Evolutionary conservation across 495 filamentous ascomycete genomes (phyloP).

Genomic region (Tuber aestivum): DNA sequence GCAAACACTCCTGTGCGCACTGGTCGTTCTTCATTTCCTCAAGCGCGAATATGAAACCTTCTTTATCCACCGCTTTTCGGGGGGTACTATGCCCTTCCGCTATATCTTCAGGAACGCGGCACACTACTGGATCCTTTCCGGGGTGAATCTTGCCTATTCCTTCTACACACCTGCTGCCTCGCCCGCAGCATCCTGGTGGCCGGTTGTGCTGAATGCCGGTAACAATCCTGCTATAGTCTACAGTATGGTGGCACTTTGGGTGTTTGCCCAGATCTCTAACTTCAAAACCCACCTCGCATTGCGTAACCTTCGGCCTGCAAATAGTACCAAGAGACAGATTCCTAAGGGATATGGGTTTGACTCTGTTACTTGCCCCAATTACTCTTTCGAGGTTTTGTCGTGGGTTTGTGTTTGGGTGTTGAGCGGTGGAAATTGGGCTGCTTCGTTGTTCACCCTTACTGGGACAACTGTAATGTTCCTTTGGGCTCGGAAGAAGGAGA

Average conservation of each 20-base stretch:
- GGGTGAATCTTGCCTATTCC: slow-evolving; percentile 75
- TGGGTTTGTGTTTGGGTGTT: slow-evolving; percentile 75
- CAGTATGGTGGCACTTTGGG: slow-evolving; percentile 61
- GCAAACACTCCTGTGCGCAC: slow-evolving; percentile 64
- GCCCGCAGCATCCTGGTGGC: slow-evolving; percentile 39
- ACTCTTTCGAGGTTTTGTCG: slow-evolving; percentile 81
- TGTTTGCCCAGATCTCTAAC: slow-evolving; percentile 72
- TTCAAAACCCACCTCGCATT: slow-evolving; percentile 70
- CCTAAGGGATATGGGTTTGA: slow-evolving; percentile 79
- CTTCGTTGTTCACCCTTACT: slow-evolving; percentile 62
- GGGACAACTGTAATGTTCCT: slow-evolving; percentile 67
- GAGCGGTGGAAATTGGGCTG: slow-evolving; percentile 67
- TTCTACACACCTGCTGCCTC: slow-evolving; percentile 66
- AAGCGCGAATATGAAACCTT: slow-evolving; percentile 94
- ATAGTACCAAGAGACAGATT: slow-evolving; percentile 79
- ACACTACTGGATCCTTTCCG: slow-evolving; percentile 84
- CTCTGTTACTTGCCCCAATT: slow-evolving; percentile 91
- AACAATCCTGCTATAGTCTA: slow-evolving; percentile 52
- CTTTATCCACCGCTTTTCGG: slow-evolving; percentile 92
- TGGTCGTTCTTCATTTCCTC: slow-evolving; percentile 76
- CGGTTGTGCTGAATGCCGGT: slow-evolving; percentile 21
- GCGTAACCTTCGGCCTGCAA: slow-evolving; percentile 65
- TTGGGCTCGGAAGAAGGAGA: slow-evolving; percentile 93
- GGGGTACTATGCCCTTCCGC: slow-evolving; percentile 79
- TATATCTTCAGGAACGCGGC: slow-evolving; percentile 88